phyloP scores from a whole-genome alignment of 345 rosid genomes.

The Salix suchowensis region DNA sequence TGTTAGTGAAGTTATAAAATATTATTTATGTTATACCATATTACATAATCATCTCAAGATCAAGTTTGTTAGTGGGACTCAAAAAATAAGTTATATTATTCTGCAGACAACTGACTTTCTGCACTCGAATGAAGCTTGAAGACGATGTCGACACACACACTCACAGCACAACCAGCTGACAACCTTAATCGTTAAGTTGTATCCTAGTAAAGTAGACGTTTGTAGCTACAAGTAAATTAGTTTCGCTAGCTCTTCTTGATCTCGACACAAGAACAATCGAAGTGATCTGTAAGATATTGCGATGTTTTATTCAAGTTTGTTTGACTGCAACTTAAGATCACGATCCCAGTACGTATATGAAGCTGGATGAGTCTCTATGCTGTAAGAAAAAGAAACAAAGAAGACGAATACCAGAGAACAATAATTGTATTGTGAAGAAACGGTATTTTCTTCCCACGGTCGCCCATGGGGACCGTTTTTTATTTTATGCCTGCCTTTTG shows the following conservation, averaged over 20 bases:
- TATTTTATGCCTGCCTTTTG: background rate
- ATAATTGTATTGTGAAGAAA: background rate
- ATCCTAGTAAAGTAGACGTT: background rate
- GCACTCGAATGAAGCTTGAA: background rate
- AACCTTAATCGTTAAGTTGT: background rate
- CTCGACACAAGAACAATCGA: no score
- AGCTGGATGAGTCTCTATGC: background rate
- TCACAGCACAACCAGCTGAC: background rate
- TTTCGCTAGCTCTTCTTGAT: background rate
- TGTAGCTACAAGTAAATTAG: background rate
- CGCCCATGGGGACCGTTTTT: background rate
- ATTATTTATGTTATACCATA: no score
- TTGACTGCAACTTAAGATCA: background rate
- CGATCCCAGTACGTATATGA: background rate
- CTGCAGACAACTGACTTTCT: background rate
- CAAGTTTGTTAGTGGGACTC: no score
- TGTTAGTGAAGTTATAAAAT: no score
- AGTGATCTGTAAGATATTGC: no score
- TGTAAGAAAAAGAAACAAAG: background rate
- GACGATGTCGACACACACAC: background rate
- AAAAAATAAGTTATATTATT: no score
- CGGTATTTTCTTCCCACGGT: background rate
- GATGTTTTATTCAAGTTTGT: background rate
- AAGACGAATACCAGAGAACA: background rate
- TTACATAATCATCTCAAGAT: no score